These are phyloP conservation scores for Falciphora oryzae DNA, from an alignment of 2,329 filamentous ascomycete genomes.

Conservation along the genomic window DNA sequence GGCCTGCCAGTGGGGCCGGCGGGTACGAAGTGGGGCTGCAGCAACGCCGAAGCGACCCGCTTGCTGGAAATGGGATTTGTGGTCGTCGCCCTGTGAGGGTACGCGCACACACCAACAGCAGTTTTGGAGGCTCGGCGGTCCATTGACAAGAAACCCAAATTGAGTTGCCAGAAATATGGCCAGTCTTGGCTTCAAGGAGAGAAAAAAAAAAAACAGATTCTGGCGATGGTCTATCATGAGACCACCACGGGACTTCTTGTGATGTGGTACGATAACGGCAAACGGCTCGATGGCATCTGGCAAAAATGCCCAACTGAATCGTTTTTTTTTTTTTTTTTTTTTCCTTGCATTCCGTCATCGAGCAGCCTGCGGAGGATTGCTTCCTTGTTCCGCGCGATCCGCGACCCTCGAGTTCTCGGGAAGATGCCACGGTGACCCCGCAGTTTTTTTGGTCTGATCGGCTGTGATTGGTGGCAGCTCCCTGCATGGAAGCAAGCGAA, in stretches of 20 bases:
- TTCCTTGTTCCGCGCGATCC: neutral
- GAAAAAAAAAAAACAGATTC: neutral
- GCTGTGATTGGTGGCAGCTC: neutral
- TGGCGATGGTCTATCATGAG: neutral
- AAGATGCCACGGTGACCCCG: neutral
- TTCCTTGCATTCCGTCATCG: neutral
- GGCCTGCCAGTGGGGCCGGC: neutral
- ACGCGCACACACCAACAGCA: neutral
- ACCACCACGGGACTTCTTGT: neutral
- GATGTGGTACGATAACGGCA: too few species aligned
- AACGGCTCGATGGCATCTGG: too few species aligned
- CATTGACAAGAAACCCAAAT: neutral
- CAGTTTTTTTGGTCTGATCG: neutral
- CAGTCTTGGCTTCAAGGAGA: neutral
- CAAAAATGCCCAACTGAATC: neutral
- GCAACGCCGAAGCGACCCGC: neutral
- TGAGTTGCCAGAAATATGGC: too few species aligned
- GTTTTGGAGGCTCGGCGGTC: neutral
- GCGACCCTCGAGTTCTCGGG: neutral
- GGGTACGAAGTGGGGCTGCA: neutral
- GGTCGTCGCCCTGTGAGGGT: too few species aligned
- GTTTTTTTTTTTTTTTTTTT: neutral
- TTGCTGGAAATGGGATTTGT: neutral
- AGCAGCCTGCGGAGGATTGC: neutral
- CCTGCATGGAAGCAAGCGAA: neutral